Base-by-base conservation (phyloP, 805 yeast species). In the Sporopachydermia quercuum region DNA sequence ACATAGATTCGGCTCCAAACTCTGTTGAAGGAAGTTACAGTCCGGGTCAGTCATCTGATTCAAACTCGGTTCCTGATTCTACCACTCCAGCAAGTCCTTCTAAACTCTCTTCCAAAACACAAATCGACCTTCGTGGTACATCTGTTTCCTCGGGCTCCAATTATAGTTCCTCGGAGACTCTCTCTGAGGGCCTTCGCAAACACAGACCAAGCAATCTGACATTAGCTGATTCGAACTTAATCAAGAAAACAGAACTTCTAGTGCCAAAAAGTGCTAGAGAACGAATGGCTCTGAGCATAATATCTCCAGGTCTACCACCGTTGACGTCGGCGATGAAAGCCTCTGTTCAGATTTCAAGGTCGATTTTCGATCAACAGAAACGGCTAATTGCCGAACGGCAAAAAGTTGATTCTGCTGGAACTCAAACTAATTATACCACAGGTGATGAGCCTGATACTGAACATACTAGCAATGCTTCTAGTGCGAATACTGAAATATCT, bases 341-440 rank as follows among this genome's bases (percentile, higher is more conserved):
- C n/a, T 23, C 30, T 23, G 30, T 23, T 8, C 30, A 23, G 30
- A 23, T 23, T 23, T 23, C 30, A 8, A 8, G 30, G 30, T 23
- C 30, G 13, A 23, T 23, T 23, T 23, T 23, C n/a, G 30, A 23
- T 23, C 30, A 23, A n/a, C 30, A 23, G 30, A 23, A 23, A n/a
- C 30, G 30, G 30, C 30, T 23, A n/a, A 23, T 23, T 8, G 30
- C 30, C 30, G 30, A 23, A n/a, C 30, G 30, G 30, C 30, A 23
- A n/a, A 8, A n/a, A 8, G 30, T 8, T 8, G 30, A 23, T n/a
- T 23, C 30, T 23, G 30, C 30, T 8, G 30, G 30, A n/a, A 8
- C 30, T 8, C 13, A 23, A 23, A 23, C 30, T 8, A n/a, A 8
- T 23, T n/a, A 23, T n/a, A 8, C 30, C n/a, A n/a, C 30, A n/a